Evolutionary conservation across 176 grass and related monocot species (phyloP).

Genomic region (Calamus simplicifolius): DNA sequence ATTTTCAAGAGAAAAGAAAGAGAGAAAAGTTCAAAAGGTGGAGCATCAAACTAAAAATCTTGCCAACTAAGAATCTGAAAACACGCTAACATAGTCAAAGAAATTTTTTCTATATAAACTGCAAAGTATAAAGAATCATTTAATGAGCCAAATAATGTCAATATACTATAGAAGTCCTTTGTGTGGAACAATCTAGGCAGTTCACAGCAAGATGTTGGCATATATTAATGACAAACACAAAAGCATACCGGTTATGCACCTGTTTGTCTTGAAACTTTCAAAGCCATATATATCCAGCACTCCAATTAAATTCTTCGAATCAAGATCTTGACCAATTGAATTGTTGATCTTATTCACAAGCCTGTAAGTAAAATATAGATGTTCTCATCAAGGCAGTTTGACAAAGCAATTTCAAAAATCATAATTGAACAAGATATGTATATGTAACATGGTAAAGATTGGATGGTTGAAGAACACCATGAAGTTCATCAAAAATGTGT

Average conservation of each 20-base stretch:
- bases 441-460: slow-evolving; percentile 4
- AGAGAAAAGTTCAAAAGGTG: too few relatives aligned
- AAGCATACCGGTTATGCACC: slow-evolving; percentile 77
- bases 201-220: too few relatives aligned
- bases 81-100: too few relatives aligned
- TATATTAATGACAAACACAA: slow-evolving; percentile 23
- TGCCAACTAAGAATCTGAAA: too few relatives aligned
- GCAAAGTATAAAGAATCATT: too few relatives aligned
- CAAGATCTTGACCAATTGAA: slow-evolving; percentile 95
- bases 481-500: not conserved
- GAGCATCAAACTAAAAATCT: too few relatives aligned
- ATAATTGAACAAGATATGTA: not conserved
- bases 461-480: slow-evolving; percentile 17
- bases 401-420: not conserved
- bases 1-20: too few relatives aligned
- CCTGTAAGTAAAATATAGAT: slow-evolving; percentile 41
- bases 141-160: too few relatives aligned
- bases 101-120: too few relatives aligned
- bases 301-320: slow-evolving; percentile 86
- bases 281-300: slow-evolving; percentile 99
- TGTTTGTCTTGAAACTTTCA: slow-evolving; percentile 99
- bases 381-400: too few relatives aligned
- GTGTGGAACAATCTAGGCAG: too few relatives aligned
- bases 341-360: slow-evolving; percentile 93
- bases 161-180: too few relatives aligned